Conservation (phyloP, 805 yeast genomes). For the Crinitomyces ghanaensis region DNA sequence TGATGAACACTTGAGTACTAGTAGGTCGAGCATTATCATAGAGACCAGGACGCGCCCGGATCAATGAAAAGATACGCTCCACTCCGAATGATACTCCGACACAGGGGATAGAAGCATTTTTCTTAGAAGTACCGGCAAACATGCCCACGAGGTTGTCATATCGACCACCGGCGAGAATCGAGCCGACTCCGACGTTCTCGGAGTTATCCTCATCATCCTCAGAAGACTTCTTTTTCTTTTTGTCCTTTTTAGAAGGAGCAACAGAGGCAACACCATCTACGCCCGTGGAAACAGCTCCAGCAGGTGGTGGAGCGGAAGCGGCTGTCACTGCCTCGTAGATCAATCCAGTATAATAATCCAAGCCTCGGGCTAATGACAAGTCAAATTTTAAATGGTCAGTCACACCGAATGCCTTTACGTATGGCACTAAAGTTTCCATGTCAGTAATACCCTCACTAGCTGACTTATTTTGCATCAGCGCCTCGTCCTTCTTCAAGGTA, state of each 20-base stretch:
- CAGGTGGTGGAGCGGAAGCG: conserved; percentile 85
- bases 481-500: conserved; percentile 44
- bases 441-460: conserved; percentile 78
- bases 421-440: conserved; percentile 62
- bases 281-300: conserved; percentile 20
- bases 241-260: conserved; percentile 16
- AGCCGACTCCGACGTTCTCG: conserved; percentile 95
- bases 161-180: conserved; percentile 98
- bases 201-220: conserved; percentile 80
- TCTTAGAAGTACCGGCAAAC: conserved; percentile 78
- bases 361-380: conserved; percentile 90
- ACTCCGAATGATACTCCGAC: conserved; percentile 97
- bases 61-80: conserved; percentile 83
- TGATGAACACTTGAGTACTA: conserved; percentile 84
- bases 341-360: conserved; percentile 94
- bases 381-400: conserved; percentile 65
- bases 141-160: conserved; percentile 94
- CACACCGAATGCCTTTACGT: conserved; percentile 66
- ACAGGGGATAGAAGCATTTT: conserved; percentile 77
- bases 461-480: conserved; percentile 49
- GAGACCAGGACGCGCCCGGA: conserved; percentile 61
- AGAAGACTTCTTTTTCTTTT: conserved; percentile 25
- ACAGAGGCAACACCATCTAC: no score
- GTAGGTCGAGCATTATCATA: conserved; percentile 63
- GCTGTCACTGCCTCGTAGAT: conserved; percentile 94